Evolutionary conservation across 306 rosid genomes (phyloP), one percentile per base, ranked within the genome.

Genomic region (Quercus alba): DNA sequence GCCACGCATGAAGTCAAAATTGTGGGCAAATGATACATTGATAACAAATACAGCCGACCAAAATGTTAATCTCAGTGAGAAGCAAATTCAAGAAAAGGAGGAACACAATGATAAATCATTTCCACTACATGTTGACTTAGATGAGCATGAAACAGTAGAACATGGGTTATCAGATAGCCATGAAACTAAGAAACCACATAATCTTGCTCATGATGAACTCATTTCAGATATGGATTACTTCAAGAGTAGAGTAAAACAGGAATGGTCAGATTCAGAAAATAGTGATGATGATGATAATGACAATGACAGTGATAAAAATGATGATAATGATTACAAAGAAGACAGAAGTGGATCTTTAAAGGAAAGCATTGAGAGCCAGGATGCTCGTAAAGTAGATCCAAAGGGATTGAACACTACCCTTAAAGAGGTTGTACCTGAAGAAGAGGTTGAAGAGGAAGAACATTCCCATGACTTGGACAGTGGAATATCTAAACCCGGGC

Each of bases 241-340:
- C 81, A 91, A 91, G 94, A 95, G 97, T 77, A 90, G 85, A 81
- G 94, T 89, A 74, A 89, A 78, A 51, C 87, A 73, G 8, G 83
- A 87, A 56, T 95, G 99, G 99, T 95, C 98, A 56, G 99, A 88
- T 72, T 95, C 96, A 61, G 93, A 90, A 75, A 86, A 87, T 69
- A 77, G 86, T 70, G 94, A 85, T 1, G 70, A 81, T 31, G 95
- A 88, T 1, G 79, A 75, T 19, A 66, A 71, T 5, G 75, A 46
- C 10, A 87, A 87, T 4, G 80, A 41, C 11, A 87, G 86, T 4
- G 80, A 77, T 51, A 78, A 80, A 59, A 74, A 67, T 38, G 84
- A 70, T 56, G 82, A 58, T 51, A 10, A 70, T 72, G 74, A 35
- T 69, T 76, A 41, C 49, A 46, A 11, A 19, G 77, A 83, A 30